Conservation (phyloP, 2,329 filamentous ascomycete genomes). For the Ustilaginoidea virens region DNA sequence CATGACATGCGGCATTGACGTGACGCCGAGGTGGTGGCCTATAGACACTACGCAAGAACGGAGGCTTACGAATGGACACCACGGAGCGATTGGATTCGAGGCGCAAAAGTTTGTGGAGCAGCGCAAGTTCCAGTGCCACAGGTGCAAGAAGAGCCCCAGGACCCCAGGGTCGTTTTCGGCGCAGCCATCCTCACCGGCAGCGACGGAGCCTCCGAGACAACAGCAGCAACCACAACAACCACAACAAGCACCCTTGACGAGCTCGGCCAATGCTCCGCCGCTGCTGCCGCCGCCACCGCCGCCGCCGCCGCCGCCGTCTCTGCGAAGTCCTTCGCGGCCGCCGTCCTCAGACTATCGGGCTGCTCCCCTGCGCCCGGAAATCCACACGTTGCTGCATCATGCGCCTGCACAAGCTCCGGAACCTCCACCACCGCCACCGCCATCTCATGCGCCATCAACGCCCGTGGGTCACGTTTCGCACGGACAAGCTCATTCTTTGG, state of each 20-base stretch:
- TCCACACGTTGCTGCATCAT: constrained; percentile 8
- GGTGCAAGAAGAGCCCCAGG: constrained; percentile 45
- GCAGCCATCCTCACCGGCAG: constrained; percentile 8
- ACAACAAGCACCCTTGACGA: too few relatives aligned
- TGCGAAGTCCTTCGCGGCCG: constrained; percentile 14
- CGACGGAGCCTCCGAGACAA: constrained; percentile 9
- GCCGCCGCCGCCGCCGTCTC: constrained; percentile 9
- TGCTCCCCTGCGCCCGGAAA: constrained; percentile 7
- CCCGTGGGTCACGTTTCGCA: constrained; percentile 5
- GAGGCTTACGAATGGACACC: constrained; percentile 34
- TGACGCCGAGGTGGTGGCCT: constrained; percentile 61
- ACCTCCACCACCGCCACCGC: constrained; percentile 6
- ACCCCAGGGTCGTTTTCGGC: constrained; percentile 20
- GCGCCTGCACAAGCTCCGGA: constrained; percentile 4
- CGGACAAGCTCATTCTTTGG: constrained; percentile 12
- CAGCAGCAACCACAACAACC: too few relatives aligned
- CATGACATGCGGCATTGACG: constrained; percentile 50
- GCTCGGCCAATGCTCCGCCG: too few relatives aligned
- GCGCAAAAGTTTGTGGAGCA: constrained; percentile 44
- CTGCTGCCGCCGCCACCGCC: constrained; percentile 6
- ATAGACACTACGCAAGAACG: constrained; percentile 37
- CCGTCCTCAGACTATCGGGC: constrained; percentile 12
- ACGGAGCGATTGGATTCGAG: constrained; percentile 35
- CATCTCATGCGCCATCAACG: constrained; percentile 9
- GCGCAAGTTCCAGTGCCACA: constrained; percentile 57